Evolutionary conservation across 352 stramenopile species (phyloP).

Genomic region (Aphanomyces invadans): DNA sequence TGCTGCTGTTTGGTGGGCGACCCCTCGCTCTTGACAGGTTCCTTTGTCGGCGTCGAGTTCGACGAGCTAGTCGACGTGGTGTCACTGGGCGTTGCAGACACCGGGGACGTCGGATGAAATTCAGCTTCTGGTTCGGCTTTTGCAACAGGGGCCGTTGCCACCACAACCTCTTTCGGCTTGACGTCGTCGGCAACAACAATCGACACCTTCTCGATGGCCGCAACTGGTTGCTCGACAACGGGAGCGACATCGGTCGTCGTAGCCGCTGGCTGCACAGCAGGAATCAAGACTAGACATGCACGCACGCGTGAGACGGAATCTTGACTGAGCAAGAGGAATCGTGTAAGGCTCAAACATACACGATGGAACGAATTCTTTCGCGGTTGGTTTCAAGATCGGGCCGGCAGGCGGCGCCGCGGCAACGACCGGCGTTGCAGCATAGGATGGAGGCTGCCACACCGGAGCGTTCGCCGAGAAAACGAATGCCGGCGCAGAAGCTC

Average conservation of each 20-base stretch:
- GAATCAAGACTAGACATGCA: not conserved
- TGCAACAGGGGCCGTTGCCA: not conserved
- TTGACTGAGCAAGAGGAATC: conserved; percentile 30
- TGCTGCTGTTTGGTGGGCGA: not conserved
- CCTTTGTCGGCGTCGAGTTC: not conserved
- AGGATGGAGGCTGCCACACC: not conserved
- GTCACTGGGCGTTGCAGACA: no score
- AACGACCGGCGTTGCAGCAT: not conserved
- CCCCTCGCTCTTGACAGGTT: not conserved
- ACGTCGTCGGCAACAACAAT: conserved; percentile 9
- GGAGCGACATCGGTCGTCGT: not conserved
- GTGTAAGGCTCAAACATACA: conserved; percentile 29
- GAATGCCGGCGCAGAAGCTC: conserved; percentile 14
- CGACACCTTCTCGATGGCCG: no score
- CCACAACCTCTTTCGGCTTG: conserved; percentile 27
- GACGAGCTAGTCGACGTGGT: no score
- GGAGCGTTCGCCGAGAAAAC: conserved; percentile 3
- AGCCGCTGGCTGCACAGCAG: not conserved
- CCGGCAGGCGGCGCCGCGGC: not conserved
- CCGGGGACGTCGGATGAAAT: not conserved
- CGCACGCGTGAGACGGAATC: not conserved
- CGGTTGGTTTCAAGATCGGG: conserved; percentile 40
- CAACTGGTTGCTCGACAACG: no score
- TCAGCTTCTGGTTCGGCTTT: conserved; percentile 26
- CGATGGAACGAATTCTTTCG: conserved; percentile 51